A percentile compares a stretch with the other conserved stretches of the same genome.
These are phyloP conservation scores for Craspedostauros australis DNA, from an alignment of 108 stramenopile species.

Conservation along the genomic window DNA sequence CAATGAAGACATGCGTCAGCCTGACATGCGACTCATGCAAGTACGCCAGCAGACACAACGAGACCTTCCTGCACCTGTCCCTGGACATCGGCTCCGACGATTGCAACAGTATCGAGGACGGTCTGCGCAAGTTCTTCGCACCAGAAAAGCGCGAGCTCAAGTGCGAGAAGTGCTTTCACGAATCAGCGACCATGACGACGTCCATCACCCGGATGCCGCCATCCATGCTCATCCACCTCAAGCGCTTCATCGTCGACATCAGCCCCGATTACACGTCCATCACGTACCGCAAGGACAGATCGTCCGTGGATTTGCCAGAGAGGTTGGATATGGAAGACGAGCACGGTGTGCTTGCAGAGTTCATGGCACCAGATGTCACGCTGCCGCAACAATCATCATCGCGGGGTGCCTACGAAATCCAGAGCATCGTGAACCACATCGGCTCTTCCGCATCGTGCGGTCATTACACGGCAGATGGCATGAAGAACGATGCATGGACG, in stretches of 20 bases:
- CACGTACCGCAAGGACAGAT: conserved; percentile 47
- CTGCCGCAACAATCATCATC: background rate
- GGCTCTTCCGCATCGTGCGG: conserved; percentile 41
- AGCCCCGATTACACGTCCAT: conserved; percentile 40
- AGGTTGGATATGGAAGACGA: conserved; percentile 21
- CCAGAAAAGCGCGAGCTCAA: conserved; percentile 74
- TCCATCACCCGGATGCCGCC: conserved; percentile 37
- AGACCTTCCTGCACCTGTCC: conserved; percentile 46
- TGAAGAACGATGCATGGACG: conserved; percentile 24
- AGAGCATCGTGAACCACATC: conserved; percentile 54
- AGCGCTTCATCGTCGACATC: conserved; percentile 53
- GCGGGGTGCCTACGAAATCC: conserved; percentile 19
- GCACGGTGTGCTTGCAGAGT: conserved; percentile 14
- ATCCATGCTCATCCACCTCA: conserved; percentile 49
- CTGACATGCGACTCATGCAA: conserved; percentile 55
- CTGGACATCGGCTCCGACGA: conserved; percentile 34
- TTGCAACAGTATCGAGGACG: conserved; percentile 25
- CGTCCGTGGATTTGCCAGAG: conserved; percentile 27
- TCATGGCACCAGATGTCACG: conserved; percentile 19
- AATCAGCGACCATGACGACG: conserved; percentile 34
- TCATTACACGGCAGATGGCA: conserved; percentile 53
- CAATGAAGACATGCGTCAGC: conserved; percentile 36
- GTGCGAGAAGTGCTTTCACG: conserved; percentile 79
- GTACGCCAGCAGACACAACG: conserved; percentile 39
- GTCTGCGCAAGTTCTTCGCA: conserved; percentile 50